Evolutionary conservation across 495 filamentous ascomycete species (phyloP).

Genomic region (Xeromyces bisporus): DNA sequence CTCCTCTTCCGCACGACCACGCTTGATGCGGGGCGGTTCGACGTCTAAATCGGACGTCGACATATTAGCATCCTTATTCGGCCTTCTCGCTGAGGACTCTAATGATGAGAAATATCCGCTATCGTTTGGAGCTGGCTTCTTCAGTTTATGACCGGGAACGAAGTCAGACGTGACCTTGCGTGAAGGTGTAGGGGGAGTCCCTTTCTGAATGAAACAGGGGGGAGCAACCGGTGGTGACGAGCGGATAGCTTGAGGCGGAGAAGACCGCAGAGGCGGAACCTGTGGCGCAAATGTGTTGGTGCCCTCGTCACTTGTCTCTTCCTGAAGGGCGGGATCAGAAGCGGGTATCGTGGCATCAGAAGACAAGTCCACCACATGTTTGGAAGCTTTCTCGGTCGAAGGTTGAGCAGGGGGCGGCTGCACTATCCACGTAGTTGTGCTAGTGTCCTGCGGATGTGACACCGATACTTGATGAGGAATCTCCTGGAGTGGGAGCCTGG

Average conservation of each 20-base stretch:
- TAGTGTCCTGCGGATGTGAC: conserved; percentile 13
- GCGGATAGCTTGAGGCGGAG: conserved; percentile 47
- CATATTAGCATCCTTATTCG: conserved; percentile 40
- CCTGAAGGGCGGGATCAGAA: conserved; percentile 56
- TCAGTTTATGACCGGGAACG: conserved; percentile 44
- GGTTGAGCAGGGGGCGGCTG: conserved; percentile 15
- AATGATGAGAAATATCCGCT: conserved; percentile 95
- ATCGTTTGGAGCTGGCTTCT: conserved; percentile 71
- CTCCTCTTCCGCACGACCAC: conserved; percentile 85
- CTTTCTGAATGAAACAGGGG: conserved; percentile 41
- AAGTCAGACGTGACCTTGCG: conserved; percentile 36
- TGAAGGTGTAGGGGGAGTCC: conserved; percentile 57
- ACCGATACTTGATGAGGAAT: conserved; percentile 18
- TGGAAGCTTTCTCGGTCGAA: conserved; percentile 6
- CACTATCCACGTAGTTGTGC: conserved; percentile 26
- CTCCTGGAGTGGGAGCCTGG: conserved; percentile 24
- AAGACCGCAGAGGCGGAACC: conserved; percentile 31
- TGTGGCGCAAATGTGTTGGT: conserved; percentile 15
- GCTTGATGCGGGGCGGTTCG: conserved; percentile 61
- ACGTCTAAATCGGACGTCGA: conserved; percentile 54
- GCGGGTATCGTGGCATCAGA: conserved; percentile 92
- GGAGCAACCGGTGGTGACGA: conserved; percentile 80
- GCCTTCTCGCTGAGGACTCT: conserved; percentile 80
- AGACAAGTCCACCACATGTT: conserved; percentile 44
- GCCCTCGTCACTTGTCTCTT: conserved; percentile 40